These are phyloP conservation scores for Persicaria tinctoria DNA, from an alignment of 148 eudicot genomes.

Conservation along the genomic window DNA sequence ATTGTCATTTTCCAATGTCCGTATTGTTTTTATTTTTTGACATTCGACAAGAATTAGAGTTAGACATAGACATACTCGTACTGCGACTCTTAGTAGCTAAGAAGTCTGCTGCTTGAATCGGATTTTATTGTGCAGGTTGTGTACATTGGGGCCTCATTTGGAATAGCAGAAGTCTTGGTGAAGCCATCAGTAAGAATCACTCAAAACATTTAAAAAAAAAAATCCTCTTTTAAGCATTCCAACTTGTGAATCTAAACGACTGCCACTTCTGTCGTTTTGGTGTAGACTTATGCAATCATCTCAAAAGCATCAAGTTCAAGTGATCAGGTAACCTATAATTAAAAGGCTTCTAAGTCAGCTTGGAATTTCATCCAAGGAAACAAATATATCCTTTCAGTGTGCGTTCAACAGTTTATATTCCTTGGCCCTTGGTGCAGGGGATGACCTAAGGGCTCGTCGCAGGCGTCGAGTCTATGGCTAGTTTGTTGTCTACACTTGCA, in stretches of 20 bases:
- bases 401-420: neutral
- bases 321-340: constrained; percentile 53
- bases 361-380: neutral
- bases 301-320: constrained; percentile 63
- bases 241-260: neutral
- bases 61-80: no score
- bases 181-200: constrained; percentile 68
- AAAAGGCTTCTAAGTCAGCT: neutral
- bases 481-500: constrained; percentile 21
- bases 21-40: no score
- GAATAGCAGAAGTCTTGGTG: constrained; percentile 64
- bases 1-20: no score
- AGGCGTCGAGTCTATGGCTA: constrained; percentile 61
- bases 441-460: constrained; percentile 79
- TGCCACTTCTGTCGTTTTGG: constrained; percentile 6
- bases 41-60: no score
- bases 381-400: neutral
- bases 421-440: constrained; percentile 32
- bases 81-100: no score
- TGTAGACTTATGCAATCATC: constrained; percentile 78
- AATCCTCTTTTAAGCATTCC: neutral
- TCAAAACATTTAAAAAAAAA: neutral
- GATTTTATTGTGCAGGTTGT: constrained; percentile 52
- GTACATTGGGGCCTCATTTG: constrained; percentile 81
- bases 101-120: neutral